A percentile compares a stretch with the other conserved stretches of the same genome.
Evolutionary conservation across 192 early-diverging fungal genomes (phyloP).

Genomic region (Lobosporangium transversale): DNA sequence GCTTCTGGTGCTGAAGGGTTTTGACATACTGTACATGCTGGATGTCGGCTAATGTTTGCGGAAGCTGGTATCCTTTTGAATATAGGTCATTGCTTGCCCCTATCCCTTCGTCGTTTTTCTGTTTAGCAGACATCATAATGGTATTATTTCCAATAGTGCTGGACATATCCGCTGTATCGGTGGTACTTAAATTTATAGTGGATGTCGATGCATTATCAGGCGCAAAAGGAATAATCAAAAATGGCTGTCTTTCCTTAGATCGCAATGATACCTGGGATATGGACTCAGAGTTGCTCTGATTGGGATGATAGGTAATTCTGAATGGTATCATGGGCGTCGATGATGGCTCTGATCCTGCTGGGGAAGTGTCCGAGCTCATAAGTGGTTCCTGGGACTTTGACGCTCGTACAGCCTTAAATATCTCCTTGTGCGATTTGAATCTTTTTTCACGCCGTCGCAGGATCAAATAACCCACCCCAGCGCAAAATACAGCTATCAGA

Average conservation of each 20-base stretch:
- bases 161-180: background rate
- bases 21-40: conserved; percentile 28
- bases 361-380: background rate
- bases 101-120: background rate
- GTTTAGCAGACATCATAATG: no score
- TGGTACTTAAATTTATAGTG: background rate
- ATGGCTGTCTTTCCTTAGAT: conserved; percentile 1
- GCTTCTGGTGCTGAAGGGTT: conserved; percentile 23
- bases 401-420: background rate
- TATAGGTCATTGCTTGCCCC: background rate
- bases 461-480: background rate
- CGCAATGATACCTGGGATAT: background rate
- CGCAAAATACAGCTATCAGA: background rate
- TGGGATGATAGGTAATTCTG: background rate
- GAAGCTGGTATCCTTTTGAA: conserved; percentile 13
- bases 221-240: conserved; percentile 7
- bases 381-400: conserved; percentile 1
- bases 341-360: background rate
- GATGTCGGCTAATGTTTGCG: conserved; percentile 23
- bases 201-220: background rate
- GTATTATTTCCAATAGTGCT: background rate
- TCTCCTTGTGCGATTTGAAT: background rate
- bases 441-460: background rate
- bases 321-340: conserved; percentile 9
- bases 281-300: background rate